Conservation (phyloP, 2,329 filamentous ascomycete genomes). For the Pyrenochaeta sp. region DNA sequence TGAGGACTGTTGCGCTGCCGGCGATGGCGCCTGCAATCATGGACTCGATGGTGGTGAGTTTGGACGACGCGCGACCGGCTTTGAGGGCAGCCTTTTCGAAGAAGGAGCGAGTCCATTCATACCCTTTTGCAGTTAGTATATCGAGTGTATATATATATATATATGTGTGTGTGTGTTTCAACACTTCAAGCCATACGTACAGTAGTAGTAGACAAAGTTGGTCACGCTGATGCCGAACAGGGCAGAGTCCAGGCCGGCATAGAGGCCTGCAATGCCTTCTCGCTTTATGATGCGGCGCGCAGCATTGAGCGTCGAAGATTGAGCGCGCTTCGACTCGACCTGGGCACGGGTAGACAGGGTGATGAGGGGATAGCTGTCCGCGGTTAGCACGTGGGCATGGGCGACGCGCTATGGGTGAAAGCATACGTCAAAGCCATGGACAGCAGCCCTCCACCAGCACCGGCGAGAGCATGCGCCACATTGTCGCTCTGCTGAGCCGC, state of each 20-base stretch:
- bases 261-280: constrained; percentile 88
- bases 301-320: constrained; percentile 83
- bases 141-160: neutral
- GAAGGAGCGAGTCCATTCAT: constrained; percentile 91
- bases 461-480: constrained; percentile 92
- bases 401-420: neutral
- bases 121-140: constrained; percentile 63
- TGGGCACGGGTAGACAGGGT: constrained; percentile 97
- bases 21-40: constrained; percentile 96
- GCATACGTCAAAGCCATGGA: constrained; percentile 93
- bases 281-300: constrained; percentile 87
- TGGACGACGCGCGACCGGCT: constrained; percentile 76
- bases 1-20: constrained; percentile 89
- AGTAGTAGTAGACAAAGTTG: constrained; percentile 99
- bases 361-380: constrained; percentile 85
- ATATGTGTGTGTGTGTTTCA: no score
- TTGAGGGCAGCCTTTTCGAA: constrained; percentile 81
- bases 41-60: constrained; percentile 88
- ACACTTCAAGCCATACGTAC: no score
- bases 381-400: constrained; percentile 11
- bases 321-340: constrained; percentile 93
- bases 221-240: constrained; percentile 98
- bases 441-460: constrained; percentile 89
- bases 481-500: constrained; percentile 90
- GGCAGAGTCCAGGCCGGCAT: constrained; percentile 91